Evolutionary conservation across 2,329 filamentous ascomycete genomes (phyloP).

Genomic region (Venturiaceae sp.): DNA sequence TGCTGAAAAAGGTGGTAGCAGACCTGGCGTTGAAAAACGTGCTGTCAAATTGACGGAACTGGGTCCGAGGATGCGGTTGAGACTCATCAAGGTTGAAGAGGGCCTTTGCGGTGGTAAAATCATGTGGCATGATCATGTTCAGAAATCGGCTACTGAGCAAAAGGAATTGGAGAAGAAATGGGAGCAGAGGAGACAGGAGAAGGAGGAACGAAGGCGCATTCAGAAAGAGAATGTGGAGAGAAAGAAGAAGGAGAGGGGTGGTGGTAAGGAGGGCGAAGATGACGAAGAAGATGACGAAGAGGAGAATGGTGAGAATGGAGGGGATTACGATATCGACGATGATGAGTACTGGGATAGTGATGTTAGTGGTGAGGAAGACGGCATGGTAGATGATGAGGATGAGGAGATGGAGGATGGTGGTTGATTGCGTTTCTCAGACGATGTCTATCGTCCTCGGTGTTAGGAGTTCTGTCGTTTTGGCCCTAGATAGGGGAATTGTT

Average conservation of each 20-base stretch:
- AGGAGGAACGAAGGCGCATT: conserved; percentile 68
- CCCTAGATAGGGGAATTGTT: not conserved
- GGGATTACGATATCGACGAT: conserved; percentile 22
- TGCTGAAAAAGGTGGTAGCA: conserved; percentile 10
- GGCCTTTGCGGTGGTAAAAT: conserved; percentile 81
- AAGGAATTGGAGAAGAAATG: conserved; percentile 73
- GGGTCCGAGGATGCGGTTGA: conserved; percentile 78
- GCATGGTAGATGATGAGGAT: conserved; percentile 3
- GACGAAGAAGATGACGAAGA: conserved; percentile 36
- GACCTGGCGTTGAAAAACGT: conserved; percentile 59
- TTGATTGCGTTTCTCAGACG: not conserved
- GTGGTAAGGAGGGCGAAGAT: conserved; percentile 32
- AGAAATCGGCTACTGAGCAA: conserved; percentile 71
- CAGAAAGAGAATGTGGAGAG: conserved; percentile 87
- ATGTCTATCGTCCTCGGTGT: not conserved
- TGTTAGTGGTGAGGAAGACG: conserved; percentile 7
- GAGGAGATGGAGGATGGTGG: conserved; percentile 7
- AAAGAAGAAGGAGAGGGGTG: conserved; percentile 60
- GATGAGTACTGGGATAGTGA: conserved; percentile 4
- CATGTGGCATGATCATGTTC: conserved; percentile 95
- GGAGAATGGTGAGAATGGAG: conserved; percentile 35
- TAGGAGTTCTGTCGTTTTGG: not conserved
- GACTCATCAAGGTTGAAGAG: conserved; percentile 93
- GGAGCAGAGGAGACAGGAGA: conserved; percentile 68
- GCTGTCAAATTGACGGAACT: conserved; percentile 89